These are phyloP conservation scores for Gleditsia sinensis DNA, from an alignment of 306 rosid genomes.

Conservation along the genomic window DNA sequence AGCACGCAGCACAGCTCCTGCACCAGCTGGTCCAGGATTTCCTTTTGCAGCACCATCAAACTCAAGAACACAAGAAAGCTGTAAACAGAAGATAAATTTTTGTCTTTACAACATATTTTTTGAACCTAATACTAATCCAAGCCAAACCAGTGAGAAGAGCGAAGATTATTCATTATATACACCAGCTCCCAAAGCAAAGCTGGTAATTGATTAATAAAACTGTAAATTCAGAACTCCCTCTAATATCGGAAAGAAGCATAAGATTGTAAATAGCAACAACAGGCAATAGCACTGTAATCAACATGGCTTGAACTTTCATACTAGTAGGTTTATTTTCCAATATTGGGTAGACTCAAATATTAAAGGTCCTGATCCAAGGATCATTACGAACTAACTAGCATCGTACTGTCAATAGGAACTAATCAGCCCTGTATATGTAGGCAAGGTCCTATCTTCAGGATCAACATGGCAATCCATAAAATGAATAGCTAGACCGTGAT, in stretches of 20 bases:
- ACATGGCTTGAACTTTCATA: too few relatives aligned
- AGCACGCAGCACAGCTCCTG: conserved; percentile 85
- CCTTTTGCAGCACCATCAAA: conserved; percentile 96
- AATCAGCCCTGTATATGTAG: too few relatives aligned
- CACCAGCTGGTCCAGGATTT: conserved; percentile 94
- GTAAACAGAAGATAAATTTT: background rate
- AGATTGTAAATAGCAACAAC: background rate
- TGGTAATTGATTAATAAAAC: background rate
- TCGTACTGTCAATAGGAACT: too few relatives aligned
- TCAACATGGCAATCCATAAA: background rate
- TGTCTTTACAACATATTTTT: background rate
- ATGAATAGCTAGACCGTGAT: background rate
- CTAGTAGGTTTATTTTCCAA: too few relatives aligned
- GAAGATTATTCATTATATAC: background rate
- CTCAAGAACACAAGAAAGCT: conserved; percentile 68
- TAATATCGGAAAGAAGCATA: background rate
- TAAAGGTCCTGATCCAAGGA: too few relatives aligned
- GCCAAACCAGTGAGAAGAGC: background rate
- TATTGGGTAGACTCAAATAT: too few relatives aligned
- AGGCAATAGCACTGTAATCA: background rate
- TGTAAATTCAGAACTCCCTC: background rate
- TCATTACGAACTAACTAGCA: too few relatives aligned
- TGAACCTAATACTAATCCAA: background rate
- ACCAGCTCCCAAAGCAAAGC: too few relatives aligned
- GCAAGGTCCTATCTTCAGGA: too few relatives aligned